Percentiles rank a stretch among this genome's conserved stretches.
Conservation (phyloP, 108 stramenopile genomes). For the Pseudonitzschia multiseries region DNA sequence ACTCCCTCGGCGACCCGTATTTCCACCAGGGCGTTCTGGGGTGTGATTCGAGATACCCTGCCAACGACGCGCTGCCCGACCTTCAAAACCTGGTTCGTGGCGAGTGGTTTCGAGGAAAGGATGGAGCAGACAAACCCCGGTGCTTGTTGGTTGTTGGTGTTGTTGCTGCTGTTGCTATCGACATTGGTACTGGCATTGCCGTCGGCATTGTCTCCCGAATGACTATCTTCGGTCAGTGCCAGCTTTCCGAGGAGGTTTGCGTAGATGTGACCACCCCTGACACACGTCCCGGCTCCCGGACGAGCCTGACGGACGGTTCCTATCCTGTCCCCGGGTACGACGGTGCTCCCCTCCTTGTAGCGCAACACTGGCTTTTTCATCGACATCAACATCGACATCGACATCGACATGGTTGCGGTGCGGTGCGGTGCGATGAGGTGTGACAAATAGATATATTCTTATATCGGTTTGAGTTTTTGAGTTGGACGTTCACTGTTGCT, state of each 20-base stretch:
- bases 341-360: slow-evolving; percentile 42
- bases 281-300: slow-evolving; percentile 69
- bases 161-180: slow-evolving; percentile 4
- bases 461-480: too few species aligned
- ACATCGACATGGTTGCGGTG: too few species aligned
- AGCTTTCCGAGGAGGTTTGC: slow-evolving; percentile 56
- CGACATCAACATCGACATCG: too few species aligned
- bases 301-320: slow-evolving; percentile 47
- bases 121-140: slow-evolving; percentile 13
- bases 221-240: slow-evolving; percentile 13
- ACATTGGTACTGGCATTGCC: background rate
- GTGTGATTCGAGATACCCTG: slow-evolving; percentile 55
- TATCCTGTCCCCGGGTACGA: slow-evolving; percentile 80
- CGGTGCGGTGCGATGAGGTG: too few species aligned
- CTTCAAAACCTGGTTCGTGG: slow-evolving; percentile 27
- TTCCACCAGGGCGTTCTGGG: slow-evolving; percentile 65
- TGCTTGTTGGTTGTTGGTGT: background rate
- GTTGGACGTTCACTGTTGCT: too few species aligned
- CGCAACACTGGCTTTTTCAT: slow-evolving; percentile 52
- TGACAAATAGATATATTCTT: too few species aligned
- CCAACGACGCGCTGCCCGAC: slow-evolving; percentile 71
- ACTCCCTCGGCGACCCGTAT: slow-evolving; percentile 45
- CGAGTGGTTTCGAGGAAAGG: slow-evolving; percentile 12
- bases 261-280: slow-evolving; percentile 60
- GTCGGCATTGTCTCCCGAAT: background rate